Evolutionary conservation across 2,329 filamentous ascomycete species (phyloP).

Genomic region (Aspergillus novoparasiticus): DNA sequence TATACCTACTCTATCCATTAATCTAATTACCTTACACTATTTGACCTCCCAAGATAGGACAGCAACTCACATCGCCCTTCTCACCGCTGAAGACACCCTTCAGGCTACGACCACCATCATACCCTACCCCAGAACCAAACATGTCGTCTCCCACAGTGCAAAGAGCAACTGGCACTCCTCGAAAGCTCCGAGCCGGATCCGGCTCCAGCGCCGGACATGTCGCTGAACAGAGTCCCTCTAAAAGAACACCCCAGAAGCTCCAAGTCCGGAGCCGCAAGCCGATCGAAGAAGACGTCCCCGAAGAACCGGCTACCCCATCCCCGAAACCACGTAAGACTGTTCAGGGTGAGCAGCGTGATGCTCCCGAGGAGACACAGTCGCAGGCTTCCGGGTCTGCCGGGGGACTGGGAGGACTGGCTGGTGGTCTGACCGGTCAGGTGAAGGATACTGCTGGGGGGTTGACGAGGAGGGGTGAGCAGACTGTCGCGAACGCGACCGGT

Average conservation of each 20-base stretch:
- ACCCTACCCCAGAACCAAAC: neutral
- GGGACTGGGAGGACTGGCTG: constrained; percentile 22
- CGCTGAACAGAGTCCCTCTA: constrained; percentile 11
- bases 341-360: constrained; percentile 27
- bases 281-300: constrained; percentile 21
- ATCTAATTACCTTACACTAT: neutral
- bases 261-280: constrained; percentile 18
- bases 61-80: neutral
- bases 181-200: constrained; percentile 19
- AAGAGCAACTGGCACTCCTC: constrained; percentile 15
- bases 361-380: constrained; percentile 26
- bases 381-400: constrained; percentile 33
- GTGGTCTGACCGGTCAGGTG: constrained; percentile 18
- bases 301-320: constrained; percentile 11
- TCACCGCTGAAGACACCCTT: neutral
- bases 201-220: constrained; percentile 25
- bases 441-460: constrained; percentile 20
- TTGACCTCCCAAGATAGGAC: neutral
- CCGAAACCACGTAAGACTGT: neutral
- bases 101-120: neutral
- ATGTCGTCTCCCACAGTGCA: neutral
- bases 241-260: constrained; percentile 29
- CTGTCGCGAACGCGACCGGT: neutral
- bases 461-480: constrained; percentile 24
- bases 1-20: neutral